Evolutionary conservation across 768 basidiomycete species (phyloP), one percentile per base, ranked within the genome.

Genomic region (Porphyrellus cyaneotinctus): DNA sequence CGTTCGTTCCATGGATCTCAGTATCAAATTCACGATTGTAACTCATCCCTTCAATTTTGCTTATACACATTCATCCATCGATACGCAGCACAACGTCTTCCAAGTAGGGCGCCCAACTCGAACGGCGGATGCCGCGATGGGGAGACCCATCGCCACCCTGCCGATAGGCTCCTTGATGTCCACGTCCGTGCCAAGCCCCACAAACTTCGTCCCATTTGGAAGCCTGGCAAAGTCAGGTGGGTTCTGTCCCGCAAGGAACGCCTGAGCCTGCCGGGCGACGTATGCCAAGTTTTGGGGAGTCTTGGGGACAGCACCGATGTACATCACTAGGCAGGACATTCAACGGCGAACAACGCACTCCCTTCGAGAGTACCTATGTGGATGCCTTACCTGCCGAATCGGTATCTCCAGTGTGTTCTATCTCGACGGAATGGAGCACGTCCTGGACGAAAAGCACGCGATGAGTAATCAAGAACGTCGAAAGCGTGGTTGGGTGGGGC

Each of bases 191-290:
- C 76, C 79, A 8, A 73, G 66, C n/a, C 75, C 74, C 11, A 65
- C 59, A 54, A 75, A 75, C 3, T 54, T 54, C 37, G 62, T 65
- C 54, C 77, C 78, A 20, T 75, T 74, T 31, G 66, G 54, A 23
- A 77, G 73, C 53, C 75, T 67, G 0, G 79, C 82, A 69, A 86
- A 91, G 63, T 92, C 90, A 4, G 88, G 86, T 9, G 87, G 87
- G 22, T 84, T 78, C 22, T 78, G 61, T 8, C 83, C 83, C 9
- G 68, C 56, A 36, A 84, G 68, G 70, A 89, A 91, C 13, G 75
- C 67, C 35, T 81, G 78, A 30, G 74, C 80, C 67, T 91, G 90
- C 59, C 75, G 73, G 53, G 74, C 69, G 42, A 91, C 63, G 59
- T 91, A 91, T 14, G 68, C 73, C 35, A 72, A 72, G 64, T 88